Base-by-base conservation (phyloP, 352 stramenopile species). In the Globisporangium yorkense region DNA sequence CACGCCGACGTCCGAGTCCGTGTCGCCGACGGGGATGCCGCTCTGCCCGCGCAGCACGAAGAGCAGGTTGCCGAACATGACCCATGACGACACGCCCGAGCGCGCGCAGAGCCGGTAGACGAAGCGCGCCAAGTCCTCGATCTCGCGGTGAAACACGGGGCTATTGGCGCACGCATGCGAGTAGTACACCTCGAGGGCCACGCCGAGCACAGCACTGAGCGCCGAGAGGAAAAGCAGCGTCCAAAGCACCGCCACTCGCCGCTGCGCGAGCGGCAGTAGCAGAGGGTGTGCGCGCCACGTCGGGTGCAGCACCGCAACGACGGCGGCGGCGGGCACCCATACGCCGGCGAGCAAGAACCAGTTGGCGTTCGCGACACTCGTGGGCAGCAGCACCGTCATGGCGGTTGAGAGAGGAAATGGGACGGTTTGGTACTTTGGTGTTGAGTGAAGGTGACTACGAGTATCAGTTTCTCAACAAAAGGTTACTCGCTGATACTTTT, bases 1-100 rank as follows among this genome's bases (percentile, higher is more conserved):
- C 20, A 92, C 66, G n/a, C 72, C 74, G 55, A 92, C 77, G 64
- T 90, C 82, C 61, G 82, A 88, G 70, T 92, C 80, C 12, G 82
- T 90, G 67, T 92, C 82, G 39, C 78, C 80, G 53, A 79, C 76
- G 10, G 82, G 82, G 55, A 92, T 90, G 41, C 71, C 69, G 6
- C 59, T 65, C 48, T 88, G 51, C n/a, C 70, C 68, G 44, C 82
- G 76, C 61, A 92, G 70, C 9, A 92, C 80, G 46, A 92, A 92
- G 20, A 92, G 62, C 50, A 88, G 58, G 46, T 88, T 90, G 58
- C 82, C 82, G 62, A 90, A 90, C 48, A 78, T 72, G 47, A 74
- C 61, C 82, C 82, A 92, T 57, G 84, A 92, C 31, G 76, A 68
- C 57, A 90, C 57, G 4, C 71, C 33, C 41, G 85, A 65, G 9